Evolutionary conservation across 176 grass and related monocot species (phyloP).

Genomic region (Coix lacrymajobi): DNA sequence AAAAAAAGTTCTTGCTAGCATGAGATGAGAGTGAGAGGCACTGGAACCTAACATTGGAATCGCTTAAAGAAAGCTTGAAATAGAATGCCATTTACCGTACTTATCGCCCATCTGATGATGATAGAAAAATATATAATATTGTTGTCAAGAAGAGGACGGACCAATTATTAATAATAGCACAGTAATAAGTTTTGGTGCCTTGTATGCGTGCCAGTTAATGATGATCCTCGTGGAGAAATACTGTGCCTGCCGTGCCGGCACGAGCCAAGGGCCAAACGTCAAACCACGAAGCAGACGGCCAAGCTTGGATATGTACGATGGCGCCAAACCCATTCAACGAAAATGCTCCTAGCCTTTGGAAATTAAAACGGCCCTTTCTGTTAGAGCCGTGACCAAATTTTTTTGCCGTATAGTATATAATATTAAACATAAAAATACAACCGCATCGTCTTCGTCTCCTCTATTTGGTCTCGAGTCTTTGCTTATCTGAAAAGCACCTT

Average conservation of each 20-base stretch:
- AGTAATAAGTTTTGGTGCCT: not conserved
- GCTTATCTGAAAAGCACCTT: constrained; percentile 28
- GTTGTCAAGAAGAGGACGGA: not conserved
- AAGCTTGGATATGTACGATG: not conserved
- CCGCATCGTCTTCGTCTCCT: not conserved
- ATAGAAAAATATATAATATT: not conserved
- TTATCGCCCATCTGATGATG: not conserved
- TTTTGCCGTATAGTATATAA: not conserved
- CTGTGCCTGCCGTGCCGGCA: not conserved
- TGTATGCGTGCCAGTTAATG: not conserved
- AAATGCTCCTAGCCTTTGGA: not conserved
- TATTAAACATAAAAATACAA: too few relatives aligned
- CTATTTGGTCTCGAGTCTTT: constrained; percentile 15
- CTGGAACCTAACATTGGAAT: constrained; percentile 29
- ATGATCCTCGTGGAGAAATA: constrained; percentile 12
- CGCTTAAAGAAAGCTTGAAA: not conserved
- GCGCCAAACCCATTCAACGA: not conserved
- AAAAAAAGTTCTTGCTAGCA: not conserved
- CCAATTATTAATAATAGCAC: too few relatives aligned
- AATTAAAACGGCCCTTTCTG: not conserved
- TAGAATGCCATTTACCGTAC: not conserved
- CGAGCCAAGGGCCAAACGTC: not conserved
- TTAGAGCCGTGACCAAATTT: not conserved
- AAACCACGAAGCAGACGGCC: not conserved
- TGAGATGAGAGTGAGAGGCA: too few relatives aligned